Base-by-base conservation (phyloP, 192 early-diverging fungal genomes). In the Gaertneriomyces sp. region DNA sequence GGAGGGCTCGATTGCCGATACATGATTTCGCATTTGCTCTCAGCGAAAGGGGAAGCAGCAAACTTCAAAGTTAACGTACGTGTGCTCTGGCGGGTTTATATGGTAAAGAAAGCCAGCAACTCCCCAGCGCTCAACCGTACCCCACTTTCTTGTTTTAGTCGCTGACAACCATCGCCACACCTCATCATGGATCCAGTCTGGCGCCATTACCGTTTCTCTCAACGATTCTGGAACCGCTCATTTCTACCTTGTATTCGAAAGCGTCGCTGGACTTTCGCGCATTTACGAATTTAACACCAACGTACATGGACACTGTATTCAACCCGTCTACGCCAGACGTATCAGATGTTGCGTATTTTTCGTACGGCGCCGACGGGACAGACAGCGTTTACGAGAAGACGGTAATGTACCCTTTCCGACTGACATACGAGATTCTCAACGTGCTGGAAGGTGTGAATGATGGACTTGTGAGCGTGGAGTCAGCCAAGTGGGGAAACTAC, bases 1-100 rank as follows among this genome's bases (percentile, higher is more conserved):
- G 92, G 92, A 41, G 91, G 92, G 11, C 78, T 94, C 19, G 92
- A 94, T 71, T 90, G 89, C 53, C 82, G 92, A 60, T 94, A 91
- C 68, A 69, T 94, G 52, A 84, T 94, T 45, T 79, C 86, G 10
- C 89, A 91, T 70, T 79, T 91, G 43, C 77, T 79, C 5, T 70
- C 84, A 43, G 82, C 76, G 58, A 61, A 77, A 14, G 88, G 84
- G 19, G n/a, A n/a, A 7, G 55, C 51, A 11, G 52, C 39, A n/a
- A 50, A 50, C 20, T 69, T 62, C 40, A 41, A 12, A 12, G 53
- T 69, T 5, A 55, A 56, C 17, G 67, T 69, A 61, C 10, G 59
- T 7, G 6, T 43, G 43, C 1, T 56, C n/a, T 25, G 17, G 47
- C 47, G 47, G 47, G 0, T 2, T 33, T 0, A 33, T 33, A 33